Evolutionary conservation across 2,329 filamentous ascomycete species (phyloP).

Genomic region (Trichoderma sp.): DNA sequence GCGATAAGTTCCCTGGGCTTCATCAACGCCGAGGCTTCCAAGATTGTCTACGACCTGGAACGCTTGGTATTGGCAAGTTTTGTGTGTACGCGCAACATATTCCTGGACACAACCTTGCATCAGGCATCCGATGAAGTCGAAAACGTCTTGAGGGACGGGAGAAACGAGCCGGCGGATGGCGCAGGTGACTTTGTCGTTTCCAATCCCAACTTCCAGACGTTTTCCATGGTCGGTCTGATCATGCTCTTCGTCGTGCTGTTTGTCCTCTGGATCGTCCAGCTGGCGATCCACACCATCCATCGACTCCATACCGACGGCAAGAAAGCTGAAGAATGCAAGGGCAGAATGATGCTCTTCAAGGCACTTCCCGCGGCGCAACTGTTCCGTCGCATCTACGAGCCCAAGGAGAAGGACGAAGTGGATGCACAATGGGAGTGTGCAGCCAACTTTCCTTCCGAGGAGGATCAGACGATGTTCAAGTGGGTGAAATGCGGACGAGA

Average conservation of each 20-base stretch:
- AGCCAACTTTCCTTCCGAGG: no score
- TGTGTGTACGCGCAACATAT: background rate
- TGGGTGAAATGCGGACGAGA: no score
- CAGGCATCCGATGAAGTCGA: background rate
- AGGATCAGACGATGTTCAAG: no score
- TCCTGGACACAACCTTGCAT: background rate
- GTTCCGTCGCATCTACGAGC: background rate
- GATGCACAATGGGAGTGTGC: no score
- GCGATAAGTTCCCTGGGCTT: background rate
- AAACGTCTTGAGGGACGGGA: background rate
- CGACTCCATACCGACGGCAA: background rate
- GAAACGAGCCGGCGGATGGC: background rate
- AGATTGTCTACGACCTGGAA: background rate
- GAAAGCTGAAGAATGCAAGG: background rate
- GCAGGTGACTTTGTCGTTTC: background rate
- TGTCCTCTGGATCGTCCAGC: background rate
- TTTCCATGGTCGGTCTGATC: background rate
- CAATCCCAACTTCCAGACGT: slow-evolving; percentile 2
- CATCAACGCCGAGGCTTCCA: background rate
- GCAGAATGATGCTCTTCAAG: background rate
- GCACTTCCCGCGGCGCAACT: background rate
- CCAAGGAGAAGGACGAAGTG: background rate
- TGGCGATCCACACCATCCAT: background rate
- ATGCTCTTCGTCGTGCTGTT: background rate
- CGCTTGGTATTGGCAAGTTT: background rate